Evolutionary conservation across 2,329 filamentous ascomycete genomes (phyloP), one percentile per base, ranked within the genome.

Genomic region (Xylaria multiplex): DNA sequence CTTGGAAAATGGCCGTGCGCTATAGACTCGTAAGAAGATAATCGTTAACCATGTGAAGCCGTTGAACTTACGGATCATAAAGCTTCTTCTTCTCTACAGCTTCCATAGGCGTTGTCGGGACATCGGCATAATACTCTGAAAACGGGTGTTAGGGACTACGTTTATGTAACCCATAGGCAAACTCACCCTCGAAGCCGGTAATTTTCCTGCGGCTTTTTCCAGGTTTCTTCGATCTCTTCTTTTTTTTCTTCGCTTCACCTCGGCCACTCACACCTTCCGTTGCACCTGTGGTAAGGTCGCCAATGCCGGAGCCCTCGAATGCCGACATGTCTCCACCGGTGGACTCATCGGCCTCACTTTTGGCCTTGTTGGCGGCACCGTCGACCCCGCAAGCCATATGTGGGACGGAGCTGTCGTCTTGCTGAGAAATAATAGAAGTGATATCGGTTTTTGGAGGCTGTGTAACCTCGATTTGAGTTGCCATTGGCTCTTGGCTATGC

Each of bases 101-200:
- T 55, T 97, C 89, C 0, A 83, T 84, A 0, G 90, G 88, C 0
- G 91, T 94, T 67, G 96, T 80, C 0, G 93, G 93, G 0, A 90
- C 85, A 77, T 98, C 95, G 13, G 91, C 89, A 75, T 88, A 96
- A 77, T 88, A 93, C 68, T 93, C 90, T 86, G 24, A 53, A 56
- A 61, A 73, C 64, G 71, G 60, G 55, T 32, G 48, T 60, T 32
- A 62, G 48, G 32, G n/a, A 40, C 11, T 35, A 32, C 27, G 9
- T 50, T 22, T 22, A 24, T 40, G n/a, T 7, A 16, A 27, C 11
- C 16, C 30, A 14, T 6, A n/a, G 24, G 49, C 46, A 43, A 19
- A 74, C 72, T 55, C 71, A 85, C 88, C 87, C 78, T 94, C 92
- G 65, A 93, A 94, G 0, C 92, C 92, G 6, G 87, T 91, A 6